Evolutionary conservation across 192 early-diverging fungal species (phyloP), one percentile per base, ranked within the genome.

Genomic region (Coemansia javaensis): DNA sequence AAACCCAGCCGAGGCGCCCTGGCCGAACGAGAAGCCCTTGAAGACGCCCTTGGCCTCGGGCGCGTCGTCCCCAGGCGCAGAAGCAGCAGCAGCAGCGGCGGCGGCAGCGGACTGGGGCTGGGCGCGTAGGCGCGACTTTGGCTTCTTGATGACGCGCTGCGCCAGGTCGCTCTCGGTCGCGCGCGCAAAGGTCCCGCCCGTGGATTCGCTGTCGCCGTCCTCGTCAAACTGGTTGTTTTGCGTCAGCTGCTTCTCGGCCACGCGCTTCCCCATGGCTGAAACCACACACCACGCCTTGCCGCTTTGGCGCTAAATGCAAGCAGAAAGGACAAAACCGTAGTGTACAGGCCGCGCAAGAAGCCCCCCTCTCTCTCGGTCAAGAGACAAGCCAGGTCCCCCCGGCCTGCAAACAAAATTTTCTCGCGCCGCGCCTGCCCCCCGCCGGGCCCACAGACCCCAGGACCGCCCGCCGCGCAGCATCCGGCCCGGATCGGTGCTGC

Each of bases 161-260:
- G 73, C 36, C 16, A 75, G 22, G 3, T 37, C 40, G 13, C 32
- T 35, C 21, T 64, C 33, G 42, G 50, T 34, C 17, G 73, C 73
- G 25, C 43, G 53, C 8, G 23, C 52, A 35, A 75, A 69, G 36
- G 44, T 34, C 3, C 41, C 45, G 21, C 39, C 43, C 28, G 33
- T 24, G 20, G 50, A 16, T 40, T 53, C 49, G 12, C 18, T 41
- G 10, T 59, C 58, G 35, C 36, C 37, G 13, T 73, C 76, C 7
- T 67, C 59, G 20, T 78, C 68, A 35, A 50, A 36, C 50, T 77
- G 75, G 28, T 77, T 77, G 44, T 64, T 57, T 53, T 77, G 60
- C 6, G 65, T 78, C 16, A 78, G 63, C 48, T 78, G 58, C 42
- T 54, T 69, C 0, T 74, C 71, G n/a, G 70, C 71, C 1, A 20